Conservation (phyloP, 805 yeast genomes). For the Candida adriatica region DNA sequence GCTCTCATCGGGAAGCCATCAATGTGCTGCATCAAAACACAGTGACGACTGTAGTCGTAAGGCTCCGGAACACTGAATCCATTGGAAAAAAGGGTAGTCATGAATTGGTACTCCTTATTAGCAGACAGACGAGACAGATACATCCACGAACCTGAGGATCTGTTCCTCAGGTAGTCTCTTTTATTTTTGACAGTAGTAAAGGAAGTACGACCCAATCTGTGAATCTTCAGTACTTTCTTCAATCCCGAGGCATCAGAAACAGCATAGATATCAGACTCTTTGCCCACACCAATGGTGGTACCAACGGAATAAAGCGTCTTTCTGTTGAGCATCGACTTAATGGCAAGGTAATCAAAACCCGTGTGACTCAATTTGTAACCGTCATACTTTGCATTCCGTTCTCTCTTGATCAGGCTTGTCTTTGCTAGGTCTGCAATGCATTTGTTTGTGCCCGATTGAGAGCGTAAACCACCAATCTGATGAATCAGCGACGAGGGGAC, state of each 20-base stretch:
- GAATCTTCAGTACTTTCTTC: slow-evolving; percentile 79
- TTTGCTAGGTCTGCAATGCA: slow-evolving; percentile 85
- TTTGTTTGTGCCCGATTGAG: slow-evolving; percentile 69
- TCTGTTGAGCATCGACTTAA: slow-evolving; percentile 74
- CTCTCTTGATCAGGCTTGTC: slow-evolving; percentile 63
- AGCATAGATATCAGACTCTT: slow-evolving; percentile 91
- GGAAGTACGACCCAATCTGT: slow-evolving; percentile 89
- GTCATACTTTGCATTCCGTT: slow-evolving; percentile 90
- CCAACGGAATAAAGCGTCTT: slow-evolving; percentile 75
- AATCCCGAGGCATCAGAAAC: slow-evolving; percentile 62
- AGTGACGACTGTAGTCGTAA: slow-evolving; percentile 83
- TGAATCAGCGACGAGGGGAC: slow-evolving; percentile 86
- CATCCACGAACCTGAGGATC: slow-evolving; percentile 87
- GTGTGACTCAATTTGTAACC: slow-evolving; percentile 85
- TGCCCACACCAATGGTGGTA: slow-evolving; percentile 90
- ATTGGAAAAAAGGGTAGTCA: slow-evolving; percentile 64
- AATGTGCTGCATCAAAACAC: slow-evolving; percentile 87
- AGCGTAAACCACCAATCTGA: slow-evolving; percentile 69
- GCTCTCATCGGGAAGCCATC: slow-evolving; percentile 89
- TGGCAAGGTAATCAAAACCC: slow-evolving; percentile 90
- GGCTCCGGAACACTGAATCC: slow-evolving; percentile 89
- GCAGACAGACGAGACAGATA: slow-evolving; percentile 86
- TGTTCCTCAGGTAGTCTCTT: slow-evolving; percentile 76
- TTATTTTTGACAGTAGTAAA: slow-evolving; percentile 89
- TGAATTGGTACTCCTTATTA: slow-evolving; percentile 82